Percentiles rank a stretch among this genome's conserved stretches.
These are phyloP conservation scores for Stephania cephalantha DNA, from an alignment of 164 flowering plant genomes.

Conservation along the genomic window DNA sequence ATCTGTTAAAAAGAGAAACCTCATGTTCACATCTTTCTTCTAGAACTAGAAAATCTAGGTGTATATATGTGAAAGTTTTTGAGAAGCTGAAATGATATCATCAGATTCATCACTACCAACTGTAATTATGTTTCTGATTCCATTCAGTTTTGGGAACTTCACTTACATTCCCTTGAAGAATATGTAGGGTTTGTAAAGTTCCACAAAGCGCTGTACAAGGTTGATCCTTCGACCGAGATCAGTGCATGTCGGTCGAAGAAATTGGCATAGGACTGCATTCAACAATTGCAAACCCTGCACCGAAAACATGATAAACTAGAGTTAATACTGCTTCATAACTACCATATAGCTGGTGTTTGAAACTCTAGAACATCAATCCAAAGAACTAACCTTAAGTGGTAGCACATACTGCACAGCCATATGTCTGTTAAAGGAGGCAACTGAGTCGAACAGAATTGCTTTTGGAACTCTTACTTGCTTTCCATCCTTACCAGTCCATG, in stretches of 20 bases:
- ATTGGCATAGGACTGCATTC: conserved; percentile 30
- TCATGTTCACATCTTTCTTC: neutral
- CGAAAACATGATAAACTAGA: neutral
- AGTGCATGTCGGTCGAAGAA: conserved; percentile 13
- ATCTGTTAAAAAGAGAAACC: conserved; percentile 24
- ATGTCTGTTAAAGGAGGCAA: conserved; percentile 48
- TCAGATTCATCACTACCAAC: neutral
- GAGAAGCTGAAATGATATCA: neutral
- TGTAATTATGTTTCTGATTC: too few relatives aligned
- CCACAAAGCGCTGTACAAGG: conserved; percentile 30
- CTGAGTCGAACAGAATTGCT: conserved; percentile 20
- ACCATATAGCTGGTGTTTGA: too few relatives aligned
- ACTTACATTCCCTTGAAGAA: conserved; percentile 52
- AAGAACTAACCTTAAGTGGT: conserved; percentile 44
- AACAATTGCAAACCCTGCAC: conserved; percentile 35
- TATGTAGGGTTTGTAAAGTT: conserved; percentile 48
- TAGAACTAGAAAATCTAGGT: neutral
- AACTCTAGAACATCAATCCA: neutral
- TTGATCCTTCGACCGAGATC: conserved; percentile 35
- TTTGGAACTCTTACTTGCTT: conserved; percentile 39
- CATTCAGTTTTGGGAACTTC: neutral
- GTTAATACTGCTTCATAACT: too few relatives aligned
- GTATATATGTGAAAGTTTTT: neutral
- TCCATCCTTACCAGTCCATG: conserved; percentile 51
- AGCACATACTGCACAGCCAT: conserved; percentile 41